Percentiles rank a stretch among this genome's conserved stretches.
Conservation (phyloP, 108 stramenopile species). For the Cyclotella sp. region DNA sequence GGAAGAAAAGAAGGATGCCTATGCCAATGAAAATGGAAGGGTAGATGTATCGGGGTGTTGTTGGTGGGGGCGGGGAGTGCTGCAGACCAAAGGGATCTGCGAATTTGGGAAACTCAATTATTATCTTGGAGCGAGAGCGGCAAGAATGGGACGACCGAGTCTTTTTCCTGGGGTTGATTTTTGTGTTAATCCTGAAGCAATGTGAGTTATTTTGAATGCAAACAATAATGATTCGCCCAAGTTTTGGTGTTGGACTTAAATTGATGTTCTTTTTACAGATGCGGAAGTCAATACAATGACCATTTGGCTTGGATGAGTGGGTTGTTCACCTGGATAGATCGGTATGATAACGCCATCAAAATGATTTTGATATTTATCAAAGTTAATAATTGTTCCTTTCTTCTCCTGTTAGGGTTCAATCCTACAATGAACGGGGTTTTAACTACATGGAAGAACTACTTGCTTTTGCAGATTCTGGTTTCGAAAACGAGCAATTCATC, state of each 20-base stretch:
- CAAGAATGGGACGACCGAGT: constrained; percentile 14
- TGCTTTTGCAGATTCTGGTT: constrained; percentile 32
- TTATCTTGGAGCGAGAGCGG: constrained; percentile 41
- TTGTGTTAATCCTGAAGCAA: constrained; percentile 37
- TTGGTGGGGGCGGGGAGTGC: constrained; percentile 54
- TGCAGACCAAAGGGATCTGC: constrained; percentile 48
- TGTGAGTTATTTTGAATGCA: not conserved
- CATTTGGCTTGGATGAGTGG: constrained; percentile 43
- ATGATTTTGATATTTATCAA: not conserved
- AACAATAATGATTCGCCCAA: too few species aligned
- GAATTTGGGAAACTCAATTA: constrained; percentile 43
- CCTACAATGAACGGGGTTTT: constrained; percentile 33
- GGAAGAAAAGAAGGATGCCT: constrained; percentile 35
- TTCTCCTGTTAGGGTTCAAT: constrained; percentile 1
- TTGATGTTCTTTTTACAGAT: constrained; percentile 2
- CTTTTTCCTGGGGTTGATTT: constrained; percentile 35
- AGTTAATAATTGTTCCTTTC: not conserved
- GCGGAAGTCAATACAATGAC: constrained; percentile 10
- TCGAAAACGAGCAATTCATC: constrained; percentile 31
- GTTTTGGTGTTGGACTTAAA: too few species aligned
- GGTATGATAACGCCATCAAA: not conserved
- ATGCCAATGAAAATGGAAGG: constrained; percentile 35
- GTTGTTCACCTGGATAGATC: constrained; percentile 45
- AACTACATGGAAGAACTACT: constrained; percentile 36
- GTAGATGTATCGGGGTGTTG: constrained; percentile 50